These are phyloP conservation scores for Fomes fomentarius DNA, from an alignment of 1,284 basidiomycete species.

Conservation along the genomic window DNA sequence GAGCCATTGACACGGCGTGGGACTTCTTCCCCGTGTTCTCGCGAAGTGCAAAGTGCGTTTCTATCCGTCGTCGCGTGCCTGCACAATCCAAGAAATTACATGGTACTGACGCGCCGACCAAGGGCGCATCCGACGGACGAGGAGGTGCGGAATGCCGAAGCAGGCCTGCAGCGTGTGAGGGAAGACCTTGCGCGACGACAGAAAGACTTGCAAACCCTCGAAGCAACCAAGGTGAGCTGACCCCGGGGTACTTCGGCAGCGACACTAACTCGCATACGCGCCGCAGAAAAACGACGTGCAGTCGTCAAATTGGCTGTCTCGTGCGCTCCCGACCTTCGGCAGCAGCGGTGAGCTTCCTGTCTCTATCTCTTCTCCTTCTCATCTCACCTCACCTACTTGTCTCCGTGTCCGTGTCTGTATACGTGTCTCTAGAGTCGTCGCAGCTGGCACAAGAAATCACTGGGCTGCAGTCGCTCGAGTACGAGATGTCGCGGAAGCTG, in stretches of 20 bases:
- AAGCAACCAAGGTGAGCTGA: conserved; percentile 37
- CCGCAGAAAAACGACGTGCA: conserved; percentile 27
- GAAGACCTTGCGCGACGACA: conserved; percentile 49
- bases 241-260: not conserved
- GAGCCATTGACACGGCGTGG: conserved; percentile 71
- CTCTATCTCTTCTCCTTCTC: not conserved
- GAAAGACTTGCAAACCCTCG: conserved; percentile 39
- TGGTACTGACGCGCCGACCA: no score
- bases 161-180: conserved; percentile 54
- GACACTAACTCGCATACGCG: not conserved
- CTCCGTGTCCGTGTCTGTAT: no score
- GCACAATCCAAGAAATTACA: not conserved
- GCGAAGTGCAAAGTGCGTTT: conserved; percentile 25
- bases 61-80: not conserved
- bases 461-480: conserved; percentile 68
- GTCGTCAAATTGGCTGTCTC: conserved; percentile 46
- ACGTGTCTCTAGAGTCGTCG: conserved; percentile 38
- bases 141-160: conserved; percentile 52
- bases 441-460: conserved; percentile 53
- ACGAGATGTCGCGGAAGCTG: conserved; percentile 67
- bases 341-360: conserved; percentile 42
- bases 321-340: conserved; percentile 52
- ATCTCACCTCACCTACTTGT: not conserved
- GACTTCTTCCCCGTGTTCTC: conserved; percentile 40
- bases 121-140: conserved; percentile 48